Conservation (phyloP, 108 stramenopile species). For the Ochromonas danica region DNA sequence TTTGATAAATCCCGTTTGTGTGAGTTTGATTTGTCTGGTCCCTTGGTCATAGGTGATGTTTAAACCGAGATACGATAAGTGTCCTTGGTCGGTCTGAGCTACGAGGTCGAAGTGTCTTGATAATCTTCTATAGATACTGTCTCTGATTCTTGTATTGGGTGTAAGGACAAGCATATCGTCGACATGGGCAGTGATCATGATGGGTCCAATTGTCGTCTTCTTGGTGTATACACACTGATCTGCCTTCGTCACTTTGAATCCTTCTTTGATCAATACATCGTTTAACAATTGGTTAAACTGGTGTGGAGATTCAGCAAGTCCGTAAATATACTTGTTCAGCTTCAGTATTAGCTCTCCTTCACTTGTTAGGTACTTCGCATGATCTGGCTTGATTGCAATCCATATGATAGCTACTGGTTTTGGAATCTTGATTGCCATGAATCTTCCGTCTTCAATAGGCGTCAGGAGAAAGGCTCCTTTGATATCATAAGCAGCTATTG, state of each 20-base stretch:
- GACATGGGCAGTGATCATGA: neutral
- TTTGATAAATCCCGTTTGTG: neutral
- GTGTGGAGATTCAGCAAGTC: neutral
- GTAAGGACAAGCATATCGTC: neutral
- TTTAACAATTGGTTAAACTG: neutral
- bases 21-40: neutral
- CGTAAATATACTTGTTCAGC: constrained; percentile 3
- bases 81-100: neutral
- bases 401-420: neutral
- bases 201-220: neutral
- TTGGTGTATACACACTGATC: neutral
- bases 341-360: neutral
- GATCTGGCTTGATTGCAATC: neutral
- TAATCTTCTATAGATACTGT: no score
- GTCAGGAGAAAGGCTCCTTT: constrained; percentile 18
- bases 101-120: no score
- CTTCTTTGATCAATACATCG: neutral
- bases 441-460: no score
- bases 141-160: neutral
- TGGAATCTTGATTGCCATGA: neutral
- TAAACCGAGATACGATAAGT: neutral
- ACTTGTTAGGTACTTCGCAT: neutral
- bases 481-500: neutral
- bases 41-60: neutral
- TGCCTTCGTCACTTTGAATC: neutral